Evolutionary conservation across 306 rosid genomes (phyloP), one percentile per base, ranked within the genome.

Genomic region (Mimosa pudica): DNA sequence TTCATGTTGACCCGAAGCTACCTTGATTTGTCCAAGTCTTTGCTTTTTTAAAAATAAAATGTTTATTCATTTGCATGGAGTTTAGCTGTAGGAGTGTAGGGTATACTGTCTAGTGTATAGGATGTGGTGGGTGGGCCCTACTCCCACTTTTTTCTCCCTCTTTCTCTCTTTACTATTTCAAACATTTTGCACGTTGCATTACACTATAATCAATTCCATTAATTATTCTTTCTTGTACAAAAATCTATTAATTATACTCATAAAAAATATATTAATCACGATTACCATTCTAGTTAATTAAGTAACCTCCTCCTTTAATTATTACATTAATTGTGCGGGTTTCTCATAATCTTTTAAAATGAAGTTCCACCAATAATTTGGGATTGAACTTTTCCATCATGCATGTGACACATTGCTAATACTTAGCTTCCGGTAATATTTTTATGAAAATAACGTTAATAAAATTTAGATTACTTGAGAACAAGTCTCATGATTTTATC

Each of bases 141-240:
- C 42, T 38, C 3, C 5, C 20, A 54, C 30, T 0, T 7, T 41
- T 76, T 51, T 14, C 60, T 7, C 10, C 41, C 49, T 36, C 17
- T 3, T 61, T 66, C 71, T 36, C n/a, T 0, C 51, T 45, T 67
- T 20, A 20, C 78, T 11, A 49, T 82, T 51, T 76, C 62, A 14
- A 76, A 77, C 84, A 85, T 86, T 88, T 90, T 88, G 51, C 92
- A 90, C 94, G 90, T 88, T 90, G 58, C 76, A 71, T 9, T 17
- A 13, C 1, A 44, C 46, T 18, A 45, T 66, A 0, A 38, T 38
- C 42, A 38, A 14, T 66, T 57, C 32, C 2, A 57, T 57, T 52
- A 52, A 52, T 12, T 49, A 13, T 49, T 46, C 42, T 5, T 38
- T 38, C 5, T 38, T 38, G 5, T 38, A 2, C 42, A 38, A 38